Base-by-base conservation (phyloP, 2,329 filamentous ascomycete genomes). In the Dendrostoma leiphaemia region DNA sequence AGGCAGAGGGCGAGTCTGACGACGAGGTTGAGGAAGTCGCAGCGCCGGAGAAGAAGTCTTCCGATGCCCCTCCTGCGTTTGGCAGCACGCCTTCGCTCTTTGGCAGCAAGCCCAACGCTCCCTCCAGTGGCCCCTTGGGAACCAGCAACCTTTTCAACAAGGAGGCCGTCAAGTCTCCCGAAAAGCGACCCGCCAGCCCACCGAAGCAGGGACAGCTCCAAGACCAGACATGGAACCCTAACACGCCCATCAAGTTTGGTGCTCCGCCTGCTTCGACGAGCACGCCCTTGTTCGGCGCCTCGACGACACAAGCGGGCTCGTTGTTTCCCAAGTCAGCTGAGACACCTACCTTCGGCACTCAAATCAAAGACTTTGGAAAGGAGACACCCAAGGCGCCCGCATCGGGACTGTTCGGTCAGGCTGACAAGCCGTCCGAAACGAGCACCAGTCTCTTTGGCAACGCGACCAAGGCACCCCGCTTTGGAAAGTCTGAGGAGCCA, bases 211-310 rank as follows among this genome's bases (percentile, higher is more conserved):
- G 21, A 46, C 63, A 53, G 50, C 61, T 40, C 51, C 62, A 32
- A 19, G 72, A 79, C 60, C 72, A 79, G 44, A 79, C 75, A 0
- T 80, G 77, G 77, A 78, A 72, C 37, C 69, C 74, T 8, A 69
- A 73, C 52, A 74, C 69, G 1, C 80, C 81, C 2, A 80, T 85
- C 65, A 83, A 82, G 63, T 83, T 83, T 62, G 74, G 73, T 12
- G 49, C 67, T 23, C 50, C 67, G 17, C 53, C 66, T 10, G 63
- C 68, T 28, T 51, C 68, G 34, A 58, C 60, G 38, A 52, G 41
- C n/a, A 23, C 51, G 31, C 44, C 62, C 13, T 31, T 69, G 12
- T 73, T 74, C 56, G 65, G 69, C 38, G 53, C 63, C 48, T 21
- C 61, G 34, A 62, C 67, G 26, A 62, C 62, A 32, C 63, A 65